A percentile compares a stretch with the other conserved stretches of the same genome.
These are phyloP conservation scores for Annulohypoxylon maeteangense DNA, from an alignment of 495 filamentous ascomycete genomes.

Conservation along the genomic window DNA sequence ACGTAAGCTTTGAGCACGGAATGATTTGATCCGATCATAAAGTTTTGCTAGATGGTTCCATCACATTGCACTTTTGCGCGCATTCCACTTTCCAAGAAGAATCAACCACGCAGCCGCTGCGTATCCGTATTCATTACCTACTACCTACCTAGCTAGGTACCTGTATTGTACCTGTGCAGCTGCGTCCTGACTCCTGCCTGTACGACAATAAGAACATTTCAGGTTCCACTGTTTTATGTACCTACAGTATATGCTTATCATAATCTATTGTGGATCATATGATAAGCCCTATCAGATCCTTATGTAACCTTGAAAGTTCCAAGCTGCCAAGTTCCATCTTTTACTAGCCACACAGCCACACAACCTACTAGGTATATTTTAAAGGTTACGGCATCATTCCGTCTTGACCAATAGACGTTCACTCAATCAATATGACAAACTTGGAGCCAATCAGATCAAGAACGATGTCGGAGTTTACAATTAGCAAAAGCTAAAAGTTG, in stretches of 20 bases:
- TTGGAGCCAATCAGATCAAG: background rate
- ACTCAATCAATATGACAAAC: background rate
- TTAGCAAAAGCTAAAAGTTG: background rate
- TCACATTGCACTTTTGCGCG: background rate
- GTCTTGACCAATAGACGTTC: slow-evolving; percentile 4
- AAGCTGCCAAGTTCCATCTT: too few relatives aligned
- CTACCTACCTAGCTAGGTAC: background rate
- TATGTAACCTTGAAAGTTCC: too few relatives aligned
- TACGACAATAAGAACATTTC: background rate
- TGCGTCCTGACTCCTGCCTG: too few relatives aligned
- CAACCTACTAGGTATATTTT: background rate
- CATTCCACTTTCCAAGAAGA: background rate
- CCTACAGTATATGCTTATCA: background rate
- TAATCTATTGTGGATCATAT: background rate
- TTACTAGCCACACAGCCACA: background rate
- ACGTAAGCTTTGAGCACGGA: background rate
- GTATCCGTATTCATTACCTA: slow-evolving; percentile 2
- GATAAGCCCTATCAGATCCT: slow-evolving; percentile 8
- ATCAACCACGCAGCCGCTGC: background rate
- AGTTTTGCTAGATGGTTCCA: slow-evolving; percentile 5
- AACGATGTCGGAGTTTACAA: slow-evolving; percentile 10
- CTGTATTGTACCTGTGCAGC: background rate
- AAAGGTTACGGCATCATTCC: background rate
- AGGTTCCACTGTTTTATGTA: background rate
- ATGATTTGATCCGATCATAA: slow-evolving; percentile 3